Conservation (phyloP, 306 rosid species). For the Delonix regia region DNA sequence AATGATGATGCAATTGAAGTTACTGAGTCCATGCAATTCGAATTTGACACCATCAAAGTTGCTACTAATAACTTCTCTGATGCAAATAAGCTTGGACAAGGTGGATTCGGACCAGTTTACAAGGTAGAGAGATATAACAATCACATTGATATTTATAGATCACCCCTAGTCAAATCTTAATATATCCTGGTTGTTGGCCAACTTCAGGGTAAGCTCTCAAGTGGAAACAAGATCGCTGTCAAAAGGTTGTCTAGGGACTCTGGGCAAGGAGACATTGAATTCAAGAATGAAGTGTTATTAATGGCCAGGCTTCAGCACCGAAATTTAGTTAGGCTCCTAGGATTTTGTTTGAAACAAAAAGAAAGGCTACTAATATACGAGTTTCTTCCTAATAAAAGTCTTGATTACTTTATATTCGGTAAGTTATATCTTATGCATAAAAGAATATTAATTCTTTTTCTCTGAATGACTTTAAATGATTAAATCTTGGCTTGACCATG, state of each 20-base stretch:
- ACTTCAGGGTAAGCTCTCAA: slow-evolving; percentile 21
- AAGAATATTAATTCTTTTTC: neutral
- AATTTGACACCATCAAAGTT: neutral
- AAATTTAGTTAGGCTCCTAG: slow-evolving; percentile 37
- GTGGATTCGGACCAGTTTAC: slow-evolving; percentile 27
- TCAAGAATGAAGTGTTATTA: slow-evolving; percentile 48
- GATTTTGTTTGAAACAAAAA: slow-evolving; percentile 17
- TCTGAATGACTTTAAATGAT: neutral
- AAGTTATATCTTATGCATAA: neutral
- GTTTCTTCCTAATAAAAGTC: slow-evolving; percentile 48
- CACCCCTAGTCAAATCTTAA: neutral
- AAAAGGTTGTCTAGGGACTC: slow-evolving; percentile 29
- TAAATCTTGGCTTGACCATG: neutral
- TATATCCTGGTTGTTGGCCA: neutral
- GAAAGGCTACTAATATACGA: slow-evolving; percentile 51
- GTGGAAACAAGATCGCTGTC: slow-evolving; percentile 28
- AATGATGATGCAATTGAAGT: neutral
- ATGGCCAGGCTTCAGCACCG: slow-evolving; percentile 32
- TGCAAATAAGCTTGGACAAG: slow-evolving; percentile 15
- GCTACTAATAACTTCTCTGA: slow-evolving; percentile 7
- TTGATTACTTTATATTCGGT: slow-evolving; percentile 59
- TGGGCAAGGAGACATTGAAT: slow-evolving; percentile 37
- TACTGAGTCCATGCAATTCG: slow-evolving; percentile 6
- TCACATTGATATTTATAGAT: neutral
- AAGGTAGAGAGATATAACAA: neutral